phyloP scores from a whole-genome alignment of 805 yeast species.

The Yamadazyma nakazawae region DNA sequence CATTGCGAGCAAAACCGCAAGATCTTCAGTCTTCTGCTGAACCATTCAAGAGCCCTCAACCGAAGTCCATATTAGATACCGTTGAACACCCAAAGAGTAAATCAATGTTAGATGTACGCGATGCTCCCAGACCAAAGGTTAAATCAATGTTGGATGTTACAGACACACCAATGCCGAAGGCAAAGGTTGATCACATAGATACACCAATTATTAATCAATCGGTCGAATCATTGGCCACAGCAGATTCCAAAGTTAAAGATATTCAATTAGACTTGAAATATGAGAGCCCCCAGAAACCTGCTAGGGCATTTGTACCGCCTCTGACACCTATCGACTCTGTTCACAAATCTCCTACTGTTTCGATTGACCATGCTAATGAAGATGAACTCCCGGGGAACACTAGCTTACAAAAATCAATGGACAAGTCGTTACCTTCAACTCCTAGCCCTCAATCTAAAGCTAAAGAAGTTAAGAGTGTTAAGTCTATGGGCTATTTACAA shows the following conservation, averaged over 20 bases:
- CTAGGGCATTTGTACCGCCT: background rate
- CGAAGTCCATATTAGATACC: slow-evolving; percentile 3
- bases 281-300: slow-evolving; percentile 1
- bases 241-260: background rate
- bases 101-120: slow-evolving; percentile 1
- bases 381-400: background rate
- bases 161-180: background rate
- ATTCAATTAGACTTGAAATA: slow-evolving; percentile 11
- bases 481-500: slow-evolving; percentile 3
- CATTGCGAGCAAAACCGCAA: too few relatives aligned
- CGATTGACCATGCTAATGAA: slow-evolving; percentile 3
- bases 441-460: slow-evolving; percentile 4
- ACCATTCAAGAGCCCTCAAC: background rate
- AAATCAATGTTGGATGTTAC: slow-evolving; percentile 4
- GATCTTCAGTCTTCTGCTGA: too few relatives aligned
- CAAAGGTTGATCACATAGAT: background rate
- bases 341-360: background rate
- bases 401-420: background rate
- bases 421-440: slow-evolving; percentile 13
- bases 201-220: background rate
- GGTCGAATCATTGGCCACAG: background rate
- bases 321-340: background rate
- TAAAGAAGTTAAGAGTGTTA: slow-evolving; percentile 1
- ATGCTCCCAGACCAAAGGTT: background rate
- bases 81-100: slow-evolving; percentile 3